Evolutionary conservation across 805 yeast species (phyloP).

Genomic region (Yarrowia sp.): DNA sequence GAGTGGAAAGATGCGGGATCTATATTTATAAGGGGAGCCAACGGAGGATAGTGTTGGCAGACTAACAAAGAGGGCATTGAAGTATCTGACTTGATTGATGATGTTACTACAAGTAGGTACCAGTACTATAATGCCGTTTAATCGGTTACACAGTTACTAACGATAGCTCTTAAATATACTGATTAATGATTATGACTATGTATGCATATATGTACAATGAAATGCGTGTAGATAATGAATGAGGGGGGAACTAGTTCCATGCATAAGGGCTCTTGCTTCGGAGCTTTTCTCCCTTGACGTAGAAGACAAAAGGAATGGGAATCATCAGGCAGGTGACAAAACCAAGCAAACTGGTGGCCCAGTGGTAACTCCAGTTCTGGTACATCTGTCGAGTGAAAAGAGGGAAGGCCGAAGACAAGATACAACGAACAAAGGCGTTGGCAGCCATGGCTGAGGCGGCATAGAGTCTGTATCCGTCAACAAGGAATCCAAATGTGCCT

Average conservation of each 20-base stretch:
- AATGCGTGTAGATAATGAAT: neutral
- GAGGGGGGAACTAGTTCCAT: neutral
- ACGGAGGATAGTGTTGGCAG: no score
- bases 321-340: conserved; percentile 47
- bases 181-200: no score
- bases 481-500: conserved; percentile 61
- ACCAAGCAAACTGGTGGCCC: conserved; percentile 67
- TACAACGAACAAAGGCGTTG: conserved; percentile 72
- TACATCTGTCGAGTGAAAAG: conserved; percentile 84
- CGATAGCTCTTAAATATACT: no score
- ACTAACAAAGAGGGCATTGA: no score
- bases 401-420: conserved; percentile 77
- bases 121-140: no score
- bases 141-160: no score
- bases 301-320: conserved; percentile 52
- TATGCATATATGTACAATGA: neutral
- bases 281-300: conserved; percentile 45
- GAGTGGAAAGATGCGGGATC: neutral
- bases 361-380: conserved; percentile 60
- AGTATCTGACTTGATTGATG: no score
- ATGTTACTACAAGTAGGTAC: no score
- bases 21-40: neutral
- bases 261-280: conserved; percentile 29
- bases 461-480: conserved; percentile 42
- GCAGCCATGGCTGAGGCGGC: conserved; percentile 91